Evolutionary conservation across 306 rosid genomes (phyloP), one percentile per base, ranked within the genome.

Genomic region (Pachyrhizus erosus): DNA sequence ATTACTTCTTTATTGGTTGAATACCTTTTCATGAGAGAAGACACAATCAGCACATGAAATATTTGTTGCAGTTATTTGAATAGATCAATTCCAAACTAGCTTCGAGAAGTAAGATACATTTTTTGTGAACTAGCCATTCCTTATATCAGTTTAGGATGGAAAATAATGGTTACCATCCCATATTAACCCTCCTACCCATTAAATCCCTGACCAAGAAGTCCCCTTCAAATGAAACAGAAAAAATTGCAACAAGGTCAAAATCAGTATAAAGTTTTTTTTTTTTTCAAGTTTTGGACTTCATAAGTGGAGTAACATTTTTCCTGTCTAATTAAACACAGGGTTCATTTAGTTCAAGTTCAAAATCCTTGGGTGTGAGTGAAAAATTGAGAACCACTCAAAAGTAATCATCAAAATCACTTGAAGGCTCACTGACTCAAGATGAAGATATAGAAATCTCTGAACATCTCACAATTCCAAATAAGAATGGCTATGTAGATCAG

Each of bases 281-380:
- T 27, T 27, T 39, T 40, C 1, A 40, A 40, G 45, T 12, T 45
- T 46, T 46, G 52, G 17, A 46, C n/a, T 46, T 12, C n/a, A 46
- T 46, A 14, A 46, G 48, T 42, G 48, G 48, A 10, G 14, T 42
- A 14, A 42, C 48, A 7, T 10, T 11, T 42, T 42, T 13, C 48
- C 48, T 9, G n/a, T 46, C 52, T 46, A 46, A 11, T 46, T 46
- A 46, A 42, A 46, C 13, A 2, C n/a, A 46, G 12, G n/a, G n/a
- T 46, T 46, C 52, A 46, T 46, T 46, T 43, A 57, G 84, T 68
- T 57, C 88, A 69, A 83, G 87, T 78, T 66, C 90, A 26, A 84
- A 78, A 79, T 83, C 90, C 39, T 85, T 85, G 69, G 81, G 80
- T 29, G 83, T 12, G 75, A 86, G 71, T 43, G 80, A 78, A 77